Evolutionary conservation across 805 yeast species (phyloP).

Genomic region (Ogataea pignaliae): DNA sequence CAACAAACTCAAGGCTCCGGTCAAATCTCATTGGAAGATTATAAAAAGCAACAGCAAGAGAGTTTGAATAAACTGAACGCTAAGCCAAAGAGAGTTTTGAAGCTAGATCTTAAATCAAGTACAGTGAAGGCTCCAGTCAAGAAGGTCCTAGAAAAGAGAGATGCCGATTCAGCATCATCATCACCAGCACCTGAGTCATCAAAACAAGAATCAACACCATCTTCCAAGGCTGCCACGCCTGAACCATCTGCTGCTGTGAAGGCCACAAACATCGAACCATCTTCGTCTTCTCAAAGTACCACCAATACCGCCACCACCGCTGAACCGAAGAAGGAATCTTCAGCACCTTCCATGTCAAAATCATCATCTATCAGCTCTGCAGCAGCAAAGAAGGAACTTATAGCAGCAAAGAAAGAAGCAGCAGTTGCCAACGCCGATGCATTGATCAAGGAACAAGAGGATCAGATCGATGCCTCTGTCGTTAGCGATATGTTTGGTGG

Average conservation of each 20-base stretch:
- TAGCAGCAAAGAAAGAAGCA: constrained; percentile 7
- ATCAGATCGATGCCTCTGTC: constrained; percentile 77
- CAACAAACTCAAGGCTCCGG: constrained; percentile 17
- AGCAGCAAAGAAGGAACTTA: constrained; percentile 8
- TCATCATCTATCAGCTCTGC: constrained; percentile 8
- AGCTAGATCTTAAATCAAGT: constrained; percentile 60
- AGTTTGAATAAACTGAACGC: constrained; percentile 37
- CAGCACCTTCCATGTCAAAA: constrained; percentile 11
- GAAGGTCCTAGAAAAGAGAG: constrained; percentile 39
- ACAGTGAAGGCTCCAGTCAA: constrained; percentile 33
- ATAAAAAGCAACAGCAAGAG: constrained; percentile 61
- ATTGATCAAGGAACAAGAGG: constrained; percentile 66
- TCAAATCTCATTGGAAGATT: constrained; percentile 79
- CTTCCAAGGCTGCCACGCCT: constrained; percentile 25
- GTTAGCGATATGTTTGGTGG: constrained; percentile 94
- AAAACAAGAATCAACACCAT: constrained; percentile 18
- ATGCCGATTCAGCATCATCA: constrained; percentile 36
- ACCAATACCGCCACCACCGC: constrained; percentile 13
- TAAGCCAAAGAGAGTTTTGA: constrained; percentile 61
- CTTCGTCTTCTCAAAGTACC: constrained; percentile 9
- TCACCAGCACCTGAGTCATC: constrained; percentile 26
- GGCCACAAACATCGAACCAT: constrained; percentile 13
- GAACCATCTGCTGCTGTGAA: constrained; percentile 18
- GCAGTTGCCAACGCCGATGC: constrained; percentile 42
- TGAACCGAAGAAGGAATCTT: constrained; percentile 10